Evolutionary conservation across 768 basidiomycete species (phyloP), one percentile per base, ranked within the genome.

Genomic region (Boletus reticulatus): DNA sequence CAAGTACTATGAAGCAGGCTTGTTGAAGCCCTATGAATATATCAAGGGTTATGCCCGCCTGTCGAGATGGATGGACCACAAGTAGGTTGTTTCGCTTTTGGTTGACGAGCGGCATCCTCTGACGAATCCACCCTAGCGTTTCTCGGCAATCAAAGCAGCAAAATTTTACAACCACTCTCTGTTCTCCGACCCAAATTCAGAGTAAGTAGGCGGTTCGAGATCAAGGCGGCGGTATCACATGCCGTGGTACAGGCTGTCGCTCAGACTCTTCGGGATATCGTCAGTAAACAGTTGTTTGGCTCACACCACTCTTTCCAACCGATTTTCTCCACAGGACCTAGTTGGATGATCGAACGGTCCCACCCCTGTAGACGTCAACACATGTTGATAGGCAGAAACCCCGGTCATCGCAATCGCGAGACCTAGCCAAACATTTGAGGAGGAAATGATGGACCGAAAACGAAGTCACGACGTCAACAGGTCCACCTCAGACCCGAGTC

Each of bases 21-120:
- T 98, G 43, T 74, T 98, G 60, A 94, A 92, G 66, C 96, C 96
- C 4, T 97, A 96, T 65, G 96, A 98, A 72, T 97, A 98, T 62
- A 93, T 94, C 48, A 94, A 94, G 66, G 96, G 95, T 0, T 98
- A 98, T 64, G 89, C 92, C 14, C 78, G 94, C 56, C 73, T 98
- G 59, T 90, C 87, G 52, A 81, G 90, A 52, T 98, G 94, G 94
- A 96, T 98, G 92, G 93, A 94, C 62, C 77, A 86, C 68, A 93
- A 94, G 93, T 94, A 67, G 19, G 82, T 67, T n/a, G n/a, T n/a
- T n/a, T n/a, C n/a, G n/a, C n/a, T n/a, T 13, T 20, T 29, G 16
- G 2, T 14, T 29, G 13, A 41, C 9, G 17, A 13, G 36, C 9
- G 24, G 29, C n/a, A 36, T 47, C 53, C 47, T 22, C 34, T 43